phyloP scores from a whole-genome alignment of 1,284 basidiomycete species.

The Sutorius eximius region DNA sequence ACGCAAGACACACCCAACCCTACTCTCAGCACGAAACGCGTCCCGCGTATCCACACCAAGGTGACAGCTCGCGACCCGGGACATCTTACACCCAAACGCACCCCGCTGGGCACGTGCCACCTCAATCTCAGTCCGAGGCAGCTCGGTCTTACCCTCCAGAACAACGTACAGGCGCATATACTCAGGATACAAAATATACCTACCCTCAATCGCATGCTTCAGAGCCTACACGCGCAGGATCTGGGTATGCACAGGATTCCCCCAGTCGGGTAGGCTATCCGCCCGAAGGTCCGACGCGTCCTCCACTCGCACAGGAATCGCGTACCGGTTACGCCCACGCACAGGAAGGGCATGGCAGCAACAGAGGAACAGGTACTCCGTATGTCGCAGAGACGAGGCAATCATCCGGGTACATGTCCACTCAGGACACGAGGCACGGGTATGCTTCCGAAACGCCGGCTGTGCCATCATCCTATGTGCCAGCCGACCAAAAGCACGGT shows the following conservation, averaged over 20 bases:
- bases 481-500: constrained; percentile 25
- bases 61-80: constrained; percentile 23
- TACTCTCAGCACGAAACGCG: constrained; percentile 29
- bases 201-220: constrained; percentile 23
- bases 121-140: constrained; percentile 20
- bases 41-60: constrained; percentile 21
- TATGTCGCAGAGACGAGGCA: constrained; percentile 27
- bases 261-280: constrained; percentile 19
- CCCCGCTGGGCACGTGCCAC: constrained; percentile 10
- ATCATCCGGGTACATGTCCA: constrained; percentile 20
- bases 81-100: constrained; percentile 26
- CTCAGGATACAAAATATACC: constrained; percentile 26
- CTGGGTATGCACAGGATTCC: constrained; percentile 19
- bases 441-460: constrained; percentile 23
- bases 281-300: constrained; percentile 20
- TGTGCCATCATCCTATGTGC: constrained; percentile 18
- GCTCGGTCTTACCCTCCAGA: constrained; percentile 23
- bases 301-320: constrained; percentile 21
- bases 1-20: constrained; percentile 26
- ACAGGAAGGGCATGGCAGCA: constrained; percentile 22
- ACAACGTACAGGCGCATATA: constrained; percentile 25
- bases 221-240: constrained; percentile 18
- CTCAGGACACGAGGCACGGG: constrained; percentile 25
- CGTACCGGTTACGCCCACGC: constrained; percentile 19
- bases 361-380: constrained; percentile 2